Evolutionary conservation across 2,329 filamentous ascomycete species (phyloP), one percentile per base, ranked within the genome.

Genomic region (Rhynchosporium graminicola): DNA sequence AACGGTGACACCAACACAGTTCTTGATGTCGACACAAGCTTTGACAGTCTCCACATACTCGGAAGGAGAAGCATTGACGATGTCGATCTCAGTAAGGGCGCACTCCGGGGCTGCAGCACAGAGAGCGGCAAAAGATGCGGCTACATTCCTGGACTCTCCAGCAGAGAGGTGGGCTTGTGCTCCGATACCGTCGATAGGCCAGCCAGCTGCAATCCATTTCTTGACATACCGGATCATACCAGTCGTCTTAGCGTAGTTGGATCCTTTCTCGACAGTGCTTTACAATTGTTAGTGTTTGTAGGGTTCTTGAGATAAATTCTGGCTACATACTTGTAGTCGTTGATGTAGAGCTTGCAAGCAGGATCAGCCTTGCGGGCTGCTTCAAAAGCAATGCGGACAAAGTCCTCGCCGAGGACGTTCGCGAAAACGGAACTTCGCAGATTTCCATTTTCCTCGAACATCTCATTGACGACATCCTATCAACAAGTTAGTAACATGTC

Each of bases 301-400:
- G 15, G 4, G n/a, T 26, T 8, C 26, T 9, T 2, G 12, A 12
- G 12, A 4, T 12, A 8, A 26, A 26, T 26, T 3, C 6, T 33
- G 15, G 28, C 4, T 48, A 8, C 51, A 2, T 54, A 54, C 51
- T 89, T 89, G 76, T 82, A 85, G 74, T 92, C 88, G 76, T 92
- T 92, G 77, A 91, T 89, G 78, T 90, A 92, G 45, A 92, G 80
- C 76, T 87, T 88, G 2, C 86, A 87, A 62, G 76, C 70, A 2
- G 88, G 87, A 73, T 91, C 89, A 15, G 86, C 87, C 7, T 80
- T 80, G 57, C 83, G 82, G 20, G 89, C 89, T 10, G 88, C 84
- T 59, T 83, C 80, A 77, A 91, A 92, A 40, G 88, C 88, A 69
- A 89, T 87, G 26, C 79, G 78, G 59, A 92, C 84, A 71, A 88